Base-by-base conservation (phyloP, 768 basidiomycete genomes). In the Pilatotrama ljubarskyi region DNA sequence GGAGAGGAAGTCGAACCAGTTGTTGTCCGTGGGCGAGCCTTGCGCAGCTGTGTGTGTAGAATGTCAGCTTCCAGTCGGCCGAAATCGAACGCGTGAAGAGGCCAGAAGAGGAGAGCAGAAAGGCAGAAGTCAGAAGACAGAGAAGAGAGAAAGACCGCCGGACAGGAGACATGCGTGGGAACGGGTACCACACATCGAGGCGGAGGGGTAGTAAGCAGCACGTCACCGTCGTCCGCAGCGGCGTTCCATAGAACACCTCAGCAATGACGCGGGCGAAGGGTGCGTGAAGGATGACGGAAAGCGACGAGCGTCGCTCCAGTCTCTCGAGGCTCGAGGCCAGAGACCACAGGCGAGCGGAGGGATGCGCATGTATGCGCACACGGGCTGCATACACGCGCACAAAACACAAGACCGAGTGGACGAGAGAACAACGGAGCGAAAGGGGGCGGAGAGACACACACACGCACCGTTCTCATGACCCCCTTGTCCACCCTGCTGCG, bases 1-100 rank as follows among this genome's bases (percentile, higher is more conserved):
- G 47, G 65, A 43, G 56, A 66, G 46, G 53, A 66, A 57, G 62
- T 66, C 65, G 62, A 66, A 64, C 65, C 65, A 66, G 54, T 59
- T 58, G 48, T 20, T 22, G 49, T 47, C 38, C 20, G 51, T 5
- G 15, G 56, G 17, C 36, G 60, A 55, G 48, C 50, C 40, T 14
- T 64, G 56, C 37, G 56, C 42, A n/a, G 49, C 58, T 51, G 58
- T n/a, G 29, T n/a, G n/a, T n/a, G n/a, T n/a, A n/a, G n/a, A n/a
- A n/a, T n/a, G 29, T 43, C 35, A 26, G 29, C 40, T n/a, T 55
- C 42, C 41, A 24, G 6, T 41, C 46, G 46, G 46, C 14, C 5
- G 11, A 26, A 10, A 47, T 20, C 46, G 46, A 22, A 22, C 2
- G 44, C 7, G 22, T 2, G 24, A 8, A 22, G 24, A 10, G 24